phyloP scores from a whole-genome alignment of 2,329 filamentous ascomycete genomes.

The Paradendryphiella salina region DNA sequence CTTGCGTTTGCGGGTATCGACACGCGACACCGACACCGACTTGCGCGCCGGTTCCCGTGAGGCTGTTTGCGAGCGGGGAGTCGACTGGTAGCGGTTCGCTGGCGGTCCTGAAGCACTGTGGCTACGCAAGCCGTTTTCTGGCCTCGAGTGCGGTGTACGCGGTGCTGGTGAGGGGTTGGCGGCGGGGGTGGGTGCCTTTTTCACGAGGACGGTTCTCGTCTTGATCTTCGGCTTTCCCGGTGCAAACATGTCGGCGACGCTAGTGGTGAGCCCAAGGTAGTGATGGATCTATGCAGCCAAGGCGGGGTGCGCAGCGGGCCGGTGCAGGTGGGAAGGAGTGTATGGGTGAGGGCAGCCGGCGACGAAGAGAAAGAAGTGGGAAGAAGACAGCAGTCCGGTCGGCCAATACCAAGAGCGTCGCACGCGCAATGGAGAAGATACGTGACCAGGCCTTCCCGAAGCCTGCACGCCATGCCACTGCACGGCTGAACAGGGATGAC shows the following conservation, averaged over 20 bases:
- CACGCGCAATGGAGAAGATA: conserved; percentile 19
- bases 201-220: conserved; percentile 38
- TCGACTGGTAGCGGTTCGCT: conserved; percentile 34
- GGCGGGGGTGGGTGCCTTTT: conserved; percentile 27
- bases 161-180: conserved; percentile 16
- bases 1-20: conserved; percentile 39
- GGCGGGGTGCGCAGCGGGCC: conserved; percentile 7
- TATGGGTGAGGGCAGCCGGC: conserved; percentile 13
- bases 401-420: conserved; percentile 22
- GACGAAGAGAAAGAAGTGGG: conserved; percentile 13
- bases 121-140: conserved; percentile 14
- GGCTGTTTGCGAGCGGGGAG: conserved; percentile 20
- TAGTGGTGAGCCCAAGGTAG: conserved; percentile 8
- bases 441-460: conserved; percentile 18
- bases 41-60: conserved; percentile 26
- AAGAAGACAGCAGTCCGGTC: conserved; percentile 19
- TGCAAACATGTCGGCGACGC: conserved; percentile 33
- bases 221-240: conserved; percentile 41
- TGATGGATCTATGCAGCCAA: conserved; percentile 6
- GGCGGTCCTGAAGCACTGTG: conserved; percentile 27
- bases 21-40: conserved; percentile 34
- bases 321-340: conserved; percentile 18
- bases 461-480: conserved; percentile 32
- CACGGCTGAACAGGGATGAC: conserved; percentile 21
- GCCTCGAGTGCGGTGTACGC: conserved; percentile 13